Base-by-base conservation (phyloP, 495 filamentous ascomycete genomes). In the Lepraria neglecta region DNA sequence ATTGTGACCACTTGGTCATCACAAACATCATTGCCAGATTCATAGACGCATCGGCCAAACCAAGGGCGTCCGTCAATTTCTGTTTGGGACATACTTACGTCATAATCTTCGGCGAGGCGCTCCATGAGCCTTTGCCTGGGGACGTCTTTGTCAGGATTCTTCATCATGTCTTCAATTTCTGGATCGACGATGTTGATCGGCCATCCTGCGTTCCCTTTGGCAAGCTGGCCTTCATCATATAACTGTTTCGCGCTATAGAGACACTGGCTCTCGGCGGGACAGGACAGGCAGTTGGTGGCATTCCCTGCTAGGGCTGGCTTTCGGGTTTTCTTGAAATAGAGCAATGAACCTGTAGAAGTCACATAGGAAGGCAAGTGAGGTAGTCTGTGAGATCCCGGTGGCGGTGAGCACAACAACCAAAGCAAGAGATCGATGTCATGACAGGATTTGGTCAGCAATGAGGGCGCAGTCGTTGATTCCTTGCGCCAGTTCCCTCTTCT, bases 41-140 rank as follows among this genome's bases (percentile, higher is more conserved):
- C 94, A 73, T 86, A 98, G 10, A 98, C 94, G 70, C 95, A 98
- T 35, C 92, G 84, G 1, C 94, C 94, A 67, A 90, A 97, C 91
- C 91, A 96, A 19, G 87, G 85, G 21, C 83, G 75, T 11, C 73
- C 58, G 56, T 85, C 79, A 11, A 91, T 77, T 9, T 84, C 76
- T 21, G 64, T 63, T 11, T 76, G 73, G 1, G 78, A 66, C 1
- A 81, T 82, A 7, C 73, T 75, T 14, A 63, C 63, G 42, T 82
- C 76, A 66, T 95, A 96, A 71, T 97, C 84, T 61, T 89, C 83
- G 1, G 69, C 69, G 2, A 98, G 77, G 4, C 63, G 50, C 2
- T 53, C 46, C 24, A 76, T 56, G n/a, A 82, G 69, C 27, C 66
- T 58, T 1, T 43, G n/a, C 40, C 71, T 66, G 6, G 75, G 74